A percentile compares a stretch with the other conserved stretches of the same genome.
phyloP scores from a whole-genome alignment of 1,284 basidiomycete genomes.

The Boletus calvinii region DNA sequence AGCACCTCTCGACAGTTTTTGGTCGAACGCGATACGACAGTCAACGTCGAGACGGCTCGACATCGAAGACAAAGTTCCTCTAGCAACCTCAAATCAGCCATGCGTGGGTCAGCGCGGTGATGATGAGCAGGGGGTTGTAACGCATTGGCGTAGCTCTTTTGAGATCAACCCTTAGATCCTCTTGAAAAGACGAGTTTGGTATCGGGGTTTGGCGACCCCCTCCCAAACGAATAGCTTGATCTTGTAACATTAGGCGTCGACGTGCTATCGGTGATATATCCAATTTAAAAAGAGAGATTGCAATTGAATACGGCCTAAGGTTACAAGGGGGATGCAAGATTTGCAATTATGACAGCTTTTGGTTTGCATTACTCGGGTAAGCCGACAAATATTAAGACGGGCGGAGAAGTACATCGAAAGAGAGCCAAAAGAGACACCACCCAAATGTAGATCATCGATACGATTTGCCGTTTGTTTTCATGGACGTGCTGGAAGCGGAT shows the following conservation, averaged over 20 bases:
- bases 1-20: constrained; percentile 28
- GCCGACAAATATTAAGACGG: constrained; percentile 22
- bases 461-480: constrained; percentile 37
- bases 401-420: constrained; percentile 10
- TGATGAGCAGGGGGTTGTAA: neutral
- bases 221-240: constrained; percentile 16
- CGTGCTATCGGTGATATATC: constrained; percentile 16
- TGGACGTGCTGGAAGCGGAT: constrained; percentile 32
- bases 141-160: constrained; percentile 1
- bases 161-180: constrained; percentile 6
- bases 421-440: constrained; percentile 10
- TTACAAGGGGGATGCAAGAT: constrained; percentile 26
- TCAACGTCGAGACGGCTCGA: constrained; percentile 27
- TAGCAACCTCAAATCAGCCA: constrained; percentile 34
- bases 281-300: constrained; percentile 19
- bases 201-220: neutral
- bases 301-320: constrained; percentile 19
- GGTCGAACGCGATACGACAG: constrained; percentile 29
- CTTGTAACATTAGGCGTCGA: constrained; percentile 30
- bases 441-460: constrained; percentile 24
- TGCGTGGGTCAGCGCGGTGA: constrained; percentile 31
- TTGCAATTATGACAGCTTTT: constrained; percentile 29
- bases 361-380: constrained; percentile 26
- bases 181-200: constrained; percentile 13
- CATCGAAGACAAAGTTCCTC: constrained; percentile 34